Evolutionary conservation across 2,329 filamentous ascomycete species (phyloP).

Genomic region (Microthyrium microscopicum): DNA sequence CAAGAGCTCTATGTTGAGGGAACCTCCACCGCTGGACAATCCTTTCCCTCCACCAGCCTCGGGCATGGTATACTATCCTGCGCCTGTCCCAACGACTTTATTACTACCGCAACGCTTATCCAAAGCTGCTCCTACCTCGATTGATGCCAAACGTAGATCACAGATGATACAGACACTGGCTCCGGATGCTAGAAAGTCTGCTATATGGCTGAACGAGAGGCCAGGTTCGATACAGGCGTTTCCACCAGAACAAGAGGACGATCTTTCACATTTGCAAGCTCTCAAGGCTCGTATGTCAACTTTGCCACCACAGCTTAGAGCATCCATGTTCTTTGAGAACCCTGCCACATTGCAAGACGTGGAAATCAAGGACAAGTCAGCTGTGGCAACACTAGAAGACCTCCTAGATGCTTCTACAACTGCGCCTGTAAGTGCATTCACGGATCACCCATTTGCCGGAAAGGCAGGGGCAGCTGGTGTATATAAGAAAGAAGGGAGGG

Average conservation of each 20-base stretch:
- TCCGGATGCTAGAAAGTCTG: slow-evolving; percentile 35
- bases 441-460: slow-evolving; percentile 70
- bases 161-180: slow-evolving; percentile 53
- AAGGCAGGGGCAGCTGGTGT: slow-evolving; percentile 36
- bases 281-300: slow-evolving; percentile 30
- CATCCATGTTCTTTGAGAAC: slow-evolving; percentile 78
- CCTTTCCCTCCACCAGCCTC: slow-evolving; percentile 43
- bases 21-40: slow-evolving; percentile 29
- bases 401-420: slow-evolving; percentile 79
- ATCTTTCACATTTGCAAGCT: slow-evolving; percentile 15
- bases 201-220: slow-evolving; percentile 25
- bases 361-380: slow-evolving; percentile 55
- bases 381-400: slow-evolving; percentile 74
- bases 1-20: slow-evolving; percentile 1
- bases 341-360: slow-evolving; percentile 40
- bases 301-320: slow-evolving; percentile 69
- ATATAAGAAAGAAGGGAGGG: slow-evolving; percentile 11
- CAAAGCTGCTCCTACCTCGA: slow-evolving; percentile 45
- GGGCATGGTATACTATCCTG: slow-evolving; percentile 87
- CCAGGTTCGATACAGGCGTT: too few relatives aligned
- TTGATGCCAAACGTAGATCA: slow-evolving; percentile 54
- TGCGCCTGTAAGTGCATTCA: slow-evolving; percentile 82
- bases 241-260: background rate
- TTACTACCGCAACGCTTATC: slow-evolving; percentile 83
- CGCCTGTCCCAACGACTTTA: slow-evolving; percentile 82